Evolutionary conservation across 2,329 filamentous ascomycete genomes (phyloP).

Genomic region (Claviceps maximensis): DNA sequence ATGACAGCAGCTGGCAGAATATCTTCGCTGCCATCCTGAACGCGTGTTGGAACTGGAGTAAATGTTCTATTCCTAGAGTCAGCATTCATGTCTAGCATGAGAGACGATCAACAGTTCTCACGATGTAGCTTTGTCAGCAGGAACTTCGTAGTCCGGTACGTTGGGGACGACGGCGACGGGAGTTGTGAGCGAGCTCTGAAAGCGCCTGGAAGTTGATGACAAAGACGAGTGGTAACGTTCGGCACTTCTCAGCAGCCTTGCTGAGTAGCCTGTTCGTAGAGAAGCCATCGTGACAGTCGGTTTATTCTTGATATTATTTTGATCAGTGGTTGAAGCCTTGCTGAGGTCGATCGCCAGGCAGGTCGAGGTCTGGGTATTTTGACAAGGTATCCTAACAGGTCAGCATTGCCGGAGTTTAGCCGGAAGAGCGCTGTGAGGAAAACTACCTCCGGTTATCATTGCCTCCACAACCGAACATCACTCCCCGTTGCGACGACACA

Average conservation of each 20-base stretch:
- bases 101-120: conserved; percentile 27
- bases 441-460: conserved; percentile 10
- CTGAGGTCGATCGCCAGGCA: neutral
- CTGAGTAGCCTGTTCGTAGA: conserved; percentile 43
- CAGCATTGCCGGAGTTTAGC: conserved; percentile 29
- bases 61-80: conserved; percentile 48
- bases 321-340: conserved; percentile 9
- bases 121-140: conserved; percentile 83
- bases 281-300: conserved; percentile 44
- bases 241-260: conserved; percentile 37
- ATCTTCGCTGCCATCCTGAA: conserved; percentile 85
- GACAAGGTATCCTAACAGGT: conserved; percentile 25
- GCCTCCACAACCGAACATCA: conserved; percentile 22
- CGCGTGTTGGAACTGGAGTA: conserved; percentile 76
- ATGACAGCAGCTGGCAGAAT: conserved; percentile 70
- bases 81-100: neutral
- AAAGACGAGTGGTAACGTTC: conserved; percentile 23
- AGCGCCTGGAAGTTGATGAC: conserved; percentile 36
- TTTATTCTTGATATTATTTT: neutral
- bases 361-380: conserved; percentile 6
- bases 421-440: conserved; percentile 38
- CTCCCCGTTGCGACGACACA: conserved; percentile 19
- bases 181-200: conserved; percentile 37
- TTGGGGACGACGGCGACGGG: conserved; percentile 35
- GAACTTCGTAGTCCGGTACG: conserved; percentile 68